Percentiles rank a stretch among this genome's conserved stretches.
phyloP scores from a whole-genome alignment of 768 basidiomycete species.

The Psilocybe subaeruginosa region DNA sequence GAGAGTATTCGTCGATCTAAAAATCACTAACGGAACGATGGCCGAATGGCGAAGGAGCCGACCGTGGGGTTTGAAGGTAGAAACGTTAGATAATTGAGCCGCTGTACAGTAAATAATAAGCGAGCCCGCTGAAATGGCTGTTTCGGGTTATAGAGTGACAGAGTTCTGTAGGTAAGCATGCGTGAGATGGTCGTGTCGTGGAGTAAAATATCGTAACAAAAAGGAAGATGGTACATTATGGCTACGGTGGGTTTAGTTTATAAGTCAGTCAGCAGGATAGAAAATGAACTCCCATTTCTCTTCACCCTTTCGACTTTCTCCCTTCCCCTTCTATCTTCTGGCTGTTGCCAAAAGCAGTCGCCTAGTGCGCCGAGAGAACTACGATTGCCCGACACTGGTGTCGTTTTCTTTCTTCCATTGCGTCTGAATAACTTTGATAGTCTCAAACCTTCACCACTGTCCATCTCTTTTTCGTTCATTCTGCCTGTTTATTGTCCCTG shows the following conservation, averaged over 20 bases:
- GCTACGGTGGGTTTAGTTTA: not conserved
- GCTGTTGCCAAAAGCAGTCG: slow-evolving; percentile 32
- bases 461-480: slow-evolving; percentile 17
- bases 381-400: slow-evolving; percentile 57
- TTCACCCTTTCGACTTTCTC: slow-evolving; percentile 18
- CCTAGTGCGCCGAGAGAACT: slow-evolving; percentile 46
- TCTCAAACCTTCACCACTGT: slow-evolving; percentile 25
- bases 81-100: no score
- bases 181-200: slow-evolving; percentile 9
- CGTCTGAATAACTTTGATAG: slow-evolving; percentile 26
- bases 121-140: not conserved
- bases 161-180: not conserved
- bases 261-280: slow-evolving; percentile 15
- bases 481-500: slow-evolving; percentile 8
- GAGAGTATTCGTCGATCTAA: no score
- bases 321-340: slow-evolving; percentile 18
- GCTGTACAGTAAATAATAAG: not conserved
- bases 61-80: no score
- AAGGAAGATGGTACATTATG: not conserved
- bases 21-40: no score
- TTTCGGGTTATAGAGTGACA: no score
- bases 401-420: slow-evolving; percentile 43
- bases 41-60: no score
- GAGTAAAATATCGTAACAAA: slow-evolving; percentile 14
- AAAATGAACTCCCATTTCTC: not conserved